phyloP scores from a whole-genome alignment of 495 filamentous ascomycete genomes.

The Penicillium pulvis region DNA sequence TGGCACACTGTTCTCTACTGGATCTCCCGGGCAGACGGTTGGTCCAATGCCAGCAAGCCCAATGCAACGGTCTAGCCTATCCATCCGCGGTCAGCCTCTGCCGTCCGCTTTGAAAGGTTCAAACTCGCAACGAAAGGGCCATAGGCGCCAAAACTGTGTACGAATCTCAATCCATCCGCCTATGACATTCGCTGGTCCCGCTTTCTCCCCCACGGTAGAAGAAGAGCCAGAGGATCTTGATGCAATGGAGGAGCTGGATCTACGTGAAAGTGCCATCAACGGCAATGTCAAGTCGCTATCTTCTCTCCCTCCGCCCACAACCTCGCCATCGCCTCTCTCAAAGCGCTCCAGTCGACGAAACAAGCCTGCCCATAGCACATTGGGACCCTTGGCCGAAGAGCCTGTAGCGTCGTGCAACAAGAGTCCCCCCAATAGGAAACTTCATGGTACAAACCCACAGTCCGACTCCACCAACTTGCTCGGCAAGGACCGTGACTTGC shows the following conservation, averaged over 20 bases:
- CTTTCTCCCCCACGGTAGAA: slow-evolving; percentile 43
- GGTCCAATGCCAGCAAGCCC: slow-evolving; percentile 25
- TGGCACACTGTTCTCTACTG: slow-evolving; percentile 22
- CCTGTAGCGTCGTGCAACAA: slow-evolving; percentile 16
- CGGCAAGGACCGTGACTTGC: slow-evolving; percentile 17
- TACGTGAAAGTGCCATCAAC: slow-evolving; percentile 29
- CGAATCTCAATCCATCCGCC: slow-evolving; percentile 52
- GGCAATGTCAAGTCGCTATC: slow-evolving; percentile 13
- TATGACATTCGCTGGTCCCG: slow-evolving; percentile 37
- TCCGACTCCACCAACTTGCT: slow-evolving; percentile 5
- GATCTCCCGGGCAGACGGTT: slow-evolving; percentile 18
- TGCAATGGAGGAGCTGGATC: slow-evolving; percentile 31
- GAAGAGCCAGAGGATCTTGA: slow-evolving; percentile 41
- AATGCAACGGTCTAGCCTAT: slow-evolving; percentile 27
- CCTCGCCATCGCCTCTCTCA: slow-evolving; percentile 25
- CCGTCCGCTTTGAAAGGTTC: slow-evolving; percentile 44
- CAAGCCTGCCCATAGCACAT: slow-evolving; percentile 25
- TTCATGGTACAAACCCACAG: slow-evolving; percentile 9
- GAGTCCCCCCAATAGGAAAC: slow-evolving; percentile 31
- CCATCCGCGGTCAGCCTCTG: slow-evolving; percentile 24
- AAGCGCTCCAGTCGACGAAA: slow-evolving; percentile 28
- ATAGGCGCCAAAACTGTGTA: slow-evolving; percentile 51
- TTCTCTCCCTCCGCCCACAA: slow-evolving; percentile 14
- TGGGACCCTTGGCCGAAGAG: slow-evolving; percentile 30
- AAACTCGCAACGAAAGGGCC: slow-evolving; percentile 42